Conservation (phyloP, 441 rosid species). For the Erysimum pusillum region DNA sequence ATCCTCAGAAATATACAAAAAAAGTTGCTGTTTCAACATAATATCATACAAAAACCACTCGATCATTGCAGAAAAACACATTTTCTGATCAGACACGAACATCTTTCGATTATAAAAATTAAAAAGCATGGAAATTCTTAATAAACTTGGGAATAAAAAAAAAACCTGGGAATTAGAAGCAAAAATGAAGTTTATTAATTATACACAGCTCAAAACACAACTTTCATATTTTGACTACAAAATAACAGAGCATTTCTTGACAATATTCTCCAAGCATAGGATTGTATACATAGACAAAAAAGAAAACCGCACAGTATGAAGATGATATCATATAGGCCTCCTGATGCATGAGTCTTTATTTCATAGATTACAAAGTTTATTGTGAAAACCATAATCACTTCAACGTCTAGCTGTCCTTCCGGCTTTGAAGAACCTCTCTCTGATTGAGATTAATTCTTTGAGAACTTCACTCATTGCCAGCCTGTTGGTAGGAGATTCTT, state of each 20-base stretch:
- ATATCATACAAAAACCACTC: background rate
- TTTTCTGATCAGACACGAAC: background rate
- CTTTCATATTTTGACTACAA: background rate
- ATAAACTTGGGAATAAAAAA: background rate
- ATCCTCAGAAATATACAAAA: background rate
- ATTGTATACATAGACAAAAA: background rate
- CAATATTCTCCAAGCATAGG: background rate
- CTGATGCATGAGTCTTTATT: background rate
- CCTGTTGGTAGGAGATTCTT: constrained; percentile 27
- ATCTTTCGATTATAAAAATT: background rate
- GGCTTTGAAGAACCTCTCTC: constrained; percentile 8
- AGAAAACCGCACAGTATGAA: background rate
- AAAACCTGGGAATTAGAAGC: background rate
- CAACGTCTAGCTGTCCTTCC: background rate
- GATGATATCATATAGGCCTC: background rate
- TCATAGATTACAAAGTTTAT: background rate
- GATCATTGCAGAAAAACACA: background rate
- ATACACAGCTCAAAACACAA: background rate
- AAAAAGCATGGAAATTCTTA: background rate
- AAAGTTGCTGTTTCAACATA: background rate
- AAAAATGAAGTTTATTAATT: background rate
- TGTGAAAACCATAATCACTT: background rate
- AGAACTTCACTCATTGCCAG: constrained; percentile 10
- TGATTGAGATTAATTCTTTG: constrained; percentile 26
- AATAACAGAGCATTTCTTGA: background rate